Base-by-base conservation (phyloP, 1,139 yeast species). In the Ogataea hybrid region DNA sequence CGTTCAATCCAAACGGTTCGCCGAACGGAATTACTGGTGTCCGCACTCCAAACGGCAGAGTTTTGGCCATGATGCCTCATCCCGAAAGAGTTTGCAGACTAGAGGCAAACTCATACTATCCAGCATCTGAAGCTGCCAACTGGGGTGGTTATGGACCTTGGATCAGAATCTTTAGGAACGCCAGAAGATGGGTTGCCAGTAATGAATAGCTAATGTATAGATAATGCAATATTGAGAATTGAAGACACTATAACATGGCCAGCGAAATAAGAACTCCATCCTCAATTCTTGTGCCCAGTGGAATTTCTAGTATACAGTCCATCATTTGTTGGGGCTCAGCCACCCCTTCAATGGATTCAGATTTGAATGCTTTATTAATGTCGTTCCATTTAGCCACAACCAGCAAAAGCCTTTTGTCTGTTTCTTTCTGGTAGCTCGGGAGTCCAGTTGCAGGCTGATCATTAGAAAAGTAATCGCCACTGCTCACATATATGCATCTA, bases 61-160 rank as follows among this genome's bases (percentile, higher is more conserved):
- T 94, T 4, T 72, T 94, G 58, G 97, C 97, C 3, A 80, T 94
- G 89, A 94, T 94, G 99, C 99, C 99, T 36, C 99, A 94, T 63
- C 98, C 99, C 20, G 99, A 94, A 68, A 87, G 99, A 70, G 94
- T 88, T 37, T 76, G 84, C 46, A 78, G 96, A 68, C 71, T 81
- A 61, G 96, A 87, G 65, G 72, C 95, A 47, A 90, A 90, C 69
- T 88, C 97, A 7, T 92, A 89, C 81, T 87, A 87, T 62, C 97
- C 97, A 38, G 64, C 66, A 29, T 81, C 76, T 42, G 83, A 84
- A 59, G 80, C 80, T 37, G 70, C 71, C 40, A 79, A 89, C 85
- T 71, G 72, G 60, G 84, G 81, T 32, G 76, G 72, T 14, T 79
- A 83, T 58, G 95, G 95, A 42, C 99, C 99, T 41, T 94, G 99